Percentiles rank a stretch among this genome's conserved stretches.
phyloP scores from a whole-genome alignment of 257 asterid species.

The Petunia axillaris region DNA sequence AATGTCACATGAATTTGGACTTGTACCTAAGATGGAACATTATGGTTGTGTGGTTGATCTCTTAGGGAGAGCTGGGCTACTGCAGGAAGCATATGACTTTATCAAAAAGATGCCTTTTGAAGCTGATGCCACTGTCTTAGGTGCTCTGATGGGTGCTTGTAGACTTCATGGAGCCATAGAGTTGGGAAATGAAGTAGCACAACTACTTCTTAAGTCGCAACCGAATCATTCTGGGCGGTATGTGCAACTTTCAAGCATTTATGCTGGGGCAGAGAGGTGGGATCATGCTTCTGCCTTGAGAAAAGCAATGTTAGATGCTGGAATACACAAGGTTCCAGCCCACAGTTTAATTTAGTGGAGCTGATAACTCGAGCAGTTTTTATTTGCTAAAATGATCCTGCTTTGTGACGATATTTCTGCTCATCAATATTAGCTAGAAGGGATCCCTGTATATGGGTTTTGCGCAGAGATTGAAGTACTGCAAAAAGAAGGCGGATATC shows the following conservation, averaged over 20 bases:
- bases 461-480: not conserved
- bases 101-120: constrained; percentile 69
- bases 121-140: constrained; percentile 80
- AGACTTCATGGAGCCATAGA: constrained; percentile 71
- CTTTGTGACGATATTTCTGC: not conserved
- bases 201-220: constrained; percentile 53
- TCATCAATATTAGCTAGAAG: not conserved
- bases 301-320: constrained; percentile 63
- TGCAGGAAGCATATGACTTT: constrained; percentile 68
- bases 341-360: constrained; percentile 46
- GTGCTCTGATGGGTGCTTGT: constrained; percentile 87
- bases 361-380: not conserved
- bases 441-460: not conserved
- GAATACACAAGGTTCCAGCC: constrained; percentile 75
- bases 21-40: constrained; percentile 74
- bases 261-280: constrained; percentile 79
- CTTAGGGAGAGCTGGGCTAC: constrained; percentile 73
- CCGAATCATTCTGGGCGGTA: constrained; percentile 68
- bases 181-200: constrained; percentile 71
- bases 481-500: not conserved
- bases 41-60: constrained; percentile 93
- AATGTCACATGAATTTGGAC: constrained; percentile 49
- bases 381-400: not conserved
- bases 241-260: constrained; percentile 71
- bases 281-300: constrained; percentile 71